Percentiles rank a stretch among this genome's conserved stretches.
Conservation (phyloP, 371 early-diverging fungal species). For the Synchytrium microbalum region DNA sequence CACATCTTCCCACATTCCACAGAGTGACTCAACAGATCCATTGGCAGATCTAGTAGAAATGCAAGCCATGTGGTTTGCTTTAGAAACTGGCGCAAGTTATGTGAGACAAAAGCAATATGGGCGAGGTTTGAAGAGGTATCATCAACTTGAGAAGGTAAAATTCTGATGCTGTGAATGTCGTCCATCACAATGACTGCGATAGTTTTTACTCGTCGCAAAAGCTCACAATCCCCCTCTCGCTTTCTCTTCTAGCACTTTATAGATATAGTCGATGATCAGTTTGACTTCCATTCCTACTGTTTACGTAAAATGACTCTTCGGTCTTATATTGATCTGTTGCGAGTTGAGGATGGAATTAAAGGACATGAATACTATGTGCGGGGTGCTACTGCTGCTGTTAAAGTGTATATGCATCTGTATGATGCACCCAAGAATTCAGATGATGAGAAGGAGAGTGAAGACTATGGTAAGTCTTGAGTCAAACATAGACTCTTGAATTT, state of each 20-base stretch:
- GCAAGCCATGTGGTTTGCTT: slow-evolving; percentile 85
- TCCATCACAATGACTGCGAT: too few species aligned
- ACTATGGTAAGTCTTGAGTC: neutral
- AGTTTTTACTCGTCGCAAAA: too few species aligned
- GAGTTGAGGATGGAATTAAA: slow-evolving; percentile 68
- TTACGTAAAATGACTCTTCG: slow-evolving; percentile 83
- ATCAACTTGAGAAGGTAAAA: slow-evolving; percentile 64
- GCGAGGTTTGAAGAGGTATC: slow-evolving; percentile 77
- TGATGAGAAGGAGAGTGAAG: slow-evolving; percentile 7
- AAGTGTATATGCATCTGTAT: slow-evolving; percentile 58
- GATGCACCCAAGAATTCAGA: slow-evolving; percentile 39
- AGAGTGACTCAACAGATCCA: slow-evolving; percentile 62
- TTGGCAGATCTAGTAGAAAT: slow-evolving; percentile 78
- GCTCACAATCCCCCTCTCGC: too few species aligned
- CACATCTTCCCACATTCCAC: too few species aligned
- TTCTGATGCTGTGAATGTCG: neutral
- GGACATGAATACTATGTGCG: slow-evolving; percentile 62
- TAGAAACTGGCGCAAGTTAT: slow-evolving; percentile 66
- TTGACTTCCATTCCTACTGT: slow-evolving; percentile 93
- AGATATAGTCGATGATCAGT: slow-evolving; percentile 87
- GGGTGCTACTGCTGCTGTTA: slow-evolving; percentile 69
- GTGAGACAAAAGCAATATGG: slow-evolving; percentile 62
- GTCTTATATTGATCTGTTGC: slow-evolving; percentile 70
- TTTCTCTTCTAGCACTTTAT: slow-evolving; percentile 46
- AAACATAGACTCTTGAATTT: too few species aligned